Conservation (phyloP, 495 filamentous ascomycete genomes). For the Apodospora peruviana region DNA sequence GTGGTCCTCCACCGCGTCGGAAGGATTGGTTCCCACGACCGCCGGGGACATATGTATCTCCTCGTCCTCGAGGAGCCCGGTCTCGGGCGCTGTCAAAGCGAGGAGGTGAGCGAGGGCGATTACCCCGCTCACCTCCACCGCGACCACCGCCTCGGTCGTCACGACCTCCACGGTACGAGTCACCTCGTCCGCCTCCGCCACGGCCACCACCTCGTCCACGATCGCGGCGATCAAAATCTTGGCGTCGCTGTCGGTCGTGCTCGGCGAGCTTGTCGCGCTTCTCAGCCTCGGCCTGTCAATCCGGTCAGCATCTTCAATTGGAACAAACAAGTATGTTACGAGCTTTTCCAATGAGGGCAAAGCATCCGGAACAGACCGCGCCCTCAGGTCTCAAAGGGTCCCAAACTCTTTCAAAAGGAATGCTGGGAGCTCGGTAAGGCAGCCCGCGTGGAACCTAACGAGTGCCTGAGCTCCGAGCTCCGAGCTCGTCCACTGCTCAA, state of each 20-base stretch:
- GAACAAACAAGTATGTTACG: not conserved
- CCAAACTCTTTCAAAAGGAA: no score
- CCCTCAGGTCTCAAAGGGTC: no score
- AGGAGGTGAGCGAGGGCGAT: conserved; percentile 61
- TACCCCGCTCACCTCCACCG: conserved; percentile 31
- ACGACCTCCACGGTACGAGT: conserved; percentile 37
- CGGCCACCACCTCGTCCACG: conserved; percentile 56
- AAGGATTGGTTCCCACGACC: conserved; percentile 14
- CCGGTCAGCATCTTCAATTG: conserved; percentile 35
- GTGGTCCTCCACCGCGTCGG: conserved; percentile 20
- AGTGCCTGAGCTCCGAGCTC: no score
- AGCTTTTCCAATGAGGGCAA: no score
- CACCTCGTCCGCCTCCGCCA: conserved; percentile 32
- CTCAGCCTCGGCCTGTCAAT: no score
- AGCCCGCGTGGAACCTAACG: no score
- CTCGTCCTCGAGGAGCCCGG: conserved; percentile 14
- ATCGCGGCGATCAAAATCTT: conserved; percentile 54
- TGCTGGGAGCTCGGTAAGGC: no score
- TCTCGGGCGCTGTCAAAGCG: conserved; percentile 31
- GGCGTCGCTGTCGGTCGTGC: conserved; percentile 57
- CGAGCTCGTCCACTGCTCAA: no score
- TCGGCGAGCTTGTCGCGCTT: conserved; percentile 78
- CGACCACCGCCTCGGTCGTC: conserved; percentile 44
- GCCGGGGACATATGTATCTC: conserved; percentile 28
- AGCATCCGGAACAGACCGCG: no score